These are phyloP conservation scores for Flagelloscypha sp. DNA, from an alignment of 768 basidiomycete genomes.

Conservation along the genomic window DNA sequence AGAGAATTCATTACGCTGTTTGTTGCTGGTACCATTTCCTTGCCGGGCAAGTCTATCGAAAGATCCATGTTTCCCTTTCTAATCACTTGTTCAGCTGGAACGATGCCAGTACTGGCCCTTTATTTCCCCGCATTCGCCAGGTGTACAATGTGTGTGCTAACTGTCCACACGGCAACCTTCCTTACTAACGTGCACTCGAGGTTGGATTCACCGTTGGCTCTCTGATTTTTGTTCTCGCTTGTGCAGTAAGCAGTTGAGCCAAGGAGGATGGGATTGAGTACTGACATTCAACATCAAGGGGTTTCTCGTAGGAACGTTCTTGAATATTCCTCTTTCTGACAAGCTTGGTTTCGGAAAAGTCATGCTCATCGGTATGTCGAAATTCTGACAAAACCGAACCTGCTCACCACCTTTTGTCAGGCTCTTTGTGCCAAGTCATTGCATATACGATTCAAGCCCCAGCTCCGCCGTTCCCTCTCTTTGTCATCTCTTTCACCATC, in stretches of 20 bases:
- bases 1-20: no score
- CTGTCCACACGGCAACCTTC: not conserved
- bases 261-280: no score
- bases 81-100: conserved; percentile 25
- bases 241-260: conserved; percentile 30
- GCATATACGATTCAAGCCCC: conserved; percentile 38
- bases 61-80: no score
- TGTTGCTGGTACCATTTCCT: no score
- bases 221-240: conserved; percentile 42
- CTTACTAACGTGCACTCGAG: conserved; percentile 13
- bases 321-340: conserved; percentile 21
- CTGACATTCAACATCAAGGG: no score
- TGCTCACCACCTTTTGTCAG: no score
- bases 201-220: conserved; percentile 41
- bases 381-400: no score
- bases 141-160: conserved; percentile 20
- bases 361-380: conserved; percentile 2
- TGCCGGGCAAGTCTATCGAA: no score
- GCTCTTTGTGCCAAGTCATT: conserved; percentile 32
- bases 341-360: conserved; percentile 19
- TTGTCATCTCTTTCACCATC: conserved; percentile 35
- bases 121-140: conserved; percentile 27
- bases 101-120: conserved; percentile 28
- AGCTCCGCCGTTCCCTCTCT: conserved; percentile 44
- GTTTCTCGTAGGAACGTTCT: conserved; percentile 20